Conservation (phyloP, 352 stramenopile species). For the Phytophthora pinifolia region DNA sequence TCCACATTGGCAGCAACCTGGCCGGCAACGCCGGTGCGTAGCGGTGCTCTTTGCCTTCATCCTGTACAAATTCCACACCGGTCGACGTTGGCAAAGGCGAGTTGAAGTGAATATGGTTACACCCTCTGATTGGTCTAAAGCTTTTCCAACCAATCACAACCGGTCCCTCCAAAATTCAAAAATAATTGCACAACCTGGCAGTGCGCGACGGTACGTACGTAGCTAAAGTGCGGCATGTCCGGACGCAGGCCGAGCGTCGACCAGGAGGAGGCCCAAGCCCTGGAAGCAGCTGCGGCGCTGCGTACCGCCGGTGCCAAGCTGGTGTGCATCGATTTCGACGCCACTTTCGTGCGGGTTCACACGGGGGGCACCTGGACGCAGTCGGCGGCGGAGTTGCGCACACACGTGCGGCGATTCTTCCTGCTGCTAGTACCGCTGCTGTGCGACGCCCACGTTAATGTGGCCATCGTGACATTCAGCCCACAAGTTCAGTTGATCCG, state of each 20-base stretch:
- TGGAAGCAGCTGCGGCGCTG: conserved; percentile 46
- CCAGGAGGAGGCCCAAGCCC: conserved; percentile 21
- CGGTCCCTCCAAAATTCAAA: conserved; percentile 21
- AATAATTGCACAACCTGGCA: conserved; percentile 3
- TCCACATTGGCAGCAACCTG: conserved; percentile 42
- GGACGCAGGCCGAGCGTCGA: conserved; percentile 28
- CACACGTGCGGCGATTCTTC: conserved; percentile 69
- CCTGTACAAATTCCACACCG: conserved; percentile 66
- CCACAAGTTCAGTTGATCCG: conserved; percentile 67
- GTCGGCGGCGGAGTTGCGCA: conserved; percentile 41
- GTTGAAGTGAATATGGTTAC: conserved; percentile 1
- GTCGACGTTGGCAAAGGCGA: conserved; percentile 31
- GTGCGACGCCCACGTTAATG: conserved; percentile 36
- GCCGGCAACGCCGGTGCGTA: conserved; percentile 32
- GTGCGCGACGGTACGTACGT: no score
- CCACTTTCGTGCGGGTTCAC: conserved; percentile 78
- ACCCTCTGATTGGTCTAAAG: no score
- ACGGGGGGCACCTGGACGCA: conserved; percentile 60
- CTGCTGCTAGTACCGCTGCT: conserved; percentile 56
- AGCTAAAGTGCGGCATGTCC: conserved; percentile 16
- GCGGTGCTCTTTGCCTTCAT: conserved; percentile 47
- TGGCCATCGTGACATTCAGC: conserved; percentile 84
- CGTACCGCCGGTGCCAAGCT: conserved; percentile 48
- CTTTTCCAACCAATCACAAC: no score
- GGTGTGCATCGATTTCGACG: conserved; percentile 86